These are phyloP conservation scores for Colletotrichum theobromicola DNA, from an alignment of 2,329 filamentous ascomycete genomes.

Conservation along the genomic window DNA sequence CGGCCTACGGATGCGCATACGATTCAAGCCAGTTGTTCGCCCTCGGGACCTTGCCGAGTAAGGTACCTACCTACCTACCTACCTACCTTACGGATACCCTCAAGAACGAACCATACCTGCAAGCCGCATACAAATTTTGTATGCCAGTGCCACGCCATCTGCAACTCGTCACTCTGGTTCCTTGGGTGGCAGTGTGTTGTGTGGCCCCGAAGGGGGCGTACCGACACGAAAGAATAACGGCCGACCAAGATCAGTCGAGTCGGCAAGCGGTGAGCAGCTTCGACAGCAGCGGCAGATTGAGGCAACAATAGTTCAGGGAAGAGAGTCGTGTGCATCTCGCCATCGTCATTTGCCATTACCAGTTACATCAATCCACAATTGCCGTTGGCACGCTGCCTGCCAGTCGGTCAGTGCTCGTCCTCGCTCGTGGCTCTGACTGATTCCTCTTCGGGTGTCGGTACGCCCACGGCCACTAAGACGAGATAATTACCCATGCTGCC, in stretches of 20 bases:
- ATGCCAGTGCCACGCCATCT: not conserved
- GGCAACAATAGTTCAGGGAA: not conserved
- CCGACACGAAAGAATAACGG: not conserved
- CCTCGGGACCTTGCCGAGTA: slow-evolving; percentile 1
- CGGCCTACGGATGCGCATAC: not conserved
- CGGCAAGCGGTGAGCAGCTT: not conserved
- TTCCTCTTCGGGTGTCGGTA: not conserved
- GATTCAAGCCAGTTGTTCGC: not conserved
- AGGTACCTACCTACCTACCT: not conserved
- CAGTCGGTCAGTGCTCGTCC: not conserved
- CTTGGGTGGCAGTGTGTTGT: not conserved
- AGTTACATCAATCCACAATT: not conserved
- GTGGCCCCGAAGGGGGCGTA: not conserved
- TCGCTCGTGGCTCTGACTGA: not conserved
- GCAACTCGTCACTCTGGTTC: not conserved
- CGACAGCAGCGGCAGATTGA: not conserved
- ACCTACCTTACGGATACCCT: not conserved
- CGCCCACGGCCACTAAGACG: not conserved
- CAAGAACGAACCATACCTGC: not conserved
- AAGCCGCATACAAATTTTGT: not conserved
- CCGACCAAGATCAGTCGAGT: not conserved
- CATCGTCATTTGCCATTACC: not conserved
- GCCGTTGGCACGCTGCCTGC: not conserved
- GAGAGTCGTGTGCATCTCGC: not conserved
- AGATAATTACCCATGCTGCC: slow-evolving; percentile 12